phyloP scores from a whole-genome alignment of 2,329 filamentous ascomycete genomes.

The Phyllachora maydis region DNA sequence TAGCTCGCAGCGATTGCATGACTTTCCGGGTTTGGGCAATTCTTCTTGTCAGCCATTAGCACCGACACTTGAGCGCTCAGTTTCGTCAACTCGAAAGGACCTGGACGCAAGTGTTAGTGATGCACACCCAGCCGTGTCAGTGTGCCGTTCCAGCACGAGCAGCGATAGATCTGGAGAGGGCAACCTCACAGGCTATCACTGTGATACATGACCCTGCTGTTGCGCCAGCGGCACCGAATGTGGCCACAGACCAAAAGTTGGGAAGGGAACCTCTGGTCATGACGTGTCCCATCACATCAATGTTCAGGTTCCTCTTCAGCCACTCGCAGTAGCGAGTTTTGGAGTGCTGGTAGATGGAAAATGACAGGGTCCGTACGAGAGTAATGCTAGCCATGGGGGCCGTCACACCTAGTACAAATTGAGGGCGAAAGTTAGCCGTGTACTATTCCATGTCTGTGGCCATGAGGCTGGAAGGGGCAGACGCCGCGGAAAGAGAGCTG shows the following conservation, averaged over 20 bases:
- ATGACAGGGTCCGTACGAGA: constrained; percentile 17
- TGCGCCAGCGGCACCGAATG: constrained; percentile 60
- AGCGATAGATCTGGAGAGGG: constrained; percentile 1
- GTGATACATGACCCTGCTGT: constrained; percentile 66
- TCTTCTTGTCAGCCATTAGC: constrained; percentile 41
- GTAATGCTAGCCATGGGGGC: constrained; percentile 46
- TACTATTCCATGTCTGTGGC: neutral
- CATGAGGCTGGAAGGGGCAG: constrained; percentile 1
- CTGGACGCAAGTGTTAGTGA: too few relatives aligned
- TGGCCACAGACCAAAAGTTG: constrained; percentile 50
- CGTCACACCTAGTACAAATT: constrained; percentile 41
- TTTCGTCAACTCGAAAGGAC: constrained; percentile 78
- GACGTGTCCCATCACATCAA: constrained; percentile 54
- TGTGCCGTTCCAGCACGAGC: neutral
- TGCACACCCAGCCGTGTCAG: too few relatives aligned
- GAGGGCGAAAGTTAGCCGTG: constrained; percentile 2
- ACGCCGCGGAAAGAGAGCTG: neutral
- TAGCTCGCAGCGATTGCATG: constrained; percentile 46
- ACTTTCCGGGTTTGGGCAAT: constrained; percentile 22
- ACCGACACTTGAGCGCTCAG: constrained; percentile 72
- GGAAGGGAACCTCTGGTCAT: constrained; percentile 51
- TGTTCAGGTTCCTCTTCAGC: constrained; percentile 43
- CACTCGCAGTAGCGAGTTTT: constrained; percentile 55
- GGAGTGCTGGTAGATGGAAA: constrained; percentile 43
- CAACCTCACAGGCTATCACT: constrained; percentile 46